Base-by-base conservation (phyloP, 768 basidiomycete genomes). In the Sporobolomyces phaffii region DNA sequence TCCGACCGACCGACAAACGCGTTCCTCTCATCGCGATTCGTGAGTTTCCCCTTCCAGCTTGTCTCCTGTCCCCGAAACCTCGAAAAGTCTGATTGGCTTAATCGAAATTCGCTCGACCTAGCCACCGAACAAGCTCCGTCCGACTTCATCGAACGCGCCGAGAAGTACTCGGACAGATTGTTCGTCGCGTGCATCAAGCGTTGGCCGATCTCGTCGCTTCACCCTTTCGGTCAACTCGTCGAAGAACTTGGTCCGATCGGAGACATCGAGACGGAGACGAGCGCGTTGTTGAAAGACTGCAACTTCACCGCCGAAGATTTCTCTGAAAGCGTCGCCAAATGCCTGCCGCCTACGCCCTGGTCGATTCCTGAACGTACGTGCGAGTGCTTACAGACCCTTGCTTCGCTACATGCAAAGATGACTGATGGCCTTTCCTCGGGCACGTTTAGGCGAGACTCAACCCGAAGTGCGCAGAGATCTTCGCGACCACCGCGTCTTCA, bases 111-210 rank as follows among this genome's bases (percentile, higher is more conserved):
- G 31, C n/a, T 18, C 22, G n/a, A 2, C 2, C 18, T 43, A 65
- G 66, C 70, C 33, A 98, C 96, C 10, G 96, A 99, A 75, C 96
- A 99, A 78, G 94, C 96, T 0, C 96, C 96, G 1, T 58, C 83
- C 22, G 93, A 98, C 78, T 99, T 99, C 76, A 86, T 99, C 49
- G 90, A 94, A 78, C 90, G 90, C 76, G 87, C 93, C 3, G 94
- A 96, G 70, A 82, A 83, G 3, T 99, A 98, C 77, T 85, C 86
- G 26, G 84, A 97, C 80, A 88, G 85, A 75, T 81, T 98, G 49
- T 98, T 98, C 75, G 92, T 97, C 67, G 93, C 96, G 24, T 97
- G 92, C 76, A 98, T 99, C 80, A 99, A 98, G 78, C 87, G 94
- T 75, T 94, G 96, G 78, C 91, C 93, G 75, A 76, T 89, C 81